Base-by-base conservation (phyloP, 305 asterid genomes). In the Ajuga reptans region DNA sequence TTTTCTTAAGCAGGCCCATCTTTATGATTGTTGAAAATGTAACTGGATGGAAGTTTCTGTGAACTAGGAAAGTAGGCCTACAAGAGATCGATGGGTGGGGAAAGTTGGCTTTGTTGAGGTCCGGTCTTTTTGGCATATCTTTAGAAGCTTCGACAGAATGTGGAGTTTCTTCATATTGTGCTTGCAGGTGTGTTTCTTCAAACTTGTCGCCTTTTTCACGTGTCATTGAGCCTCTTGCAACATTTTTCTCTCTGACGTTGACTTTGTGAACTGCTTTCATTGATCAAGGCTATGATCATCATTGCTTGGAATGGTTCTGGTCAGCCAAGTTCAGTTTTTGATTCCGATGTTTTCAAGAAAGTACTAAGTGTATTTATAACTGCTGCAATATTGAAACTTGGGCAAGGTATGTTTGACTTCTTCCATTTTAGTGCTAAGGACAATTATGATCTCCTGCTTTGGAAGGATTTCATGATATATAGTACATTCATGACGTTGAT, bases 51-150 rank as follows among this genome's bases (percentile, higher is more conserved):
- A 21, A 53, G 66, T 53, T 68, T 75, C 31, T 66, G 68, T n/a
- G 70, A 66, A 18, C 46, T 33, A 89, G 97, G 98, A 87, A 64
- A 79, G 60, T 80, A 75, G 80, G 82, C 84, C 87, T 76, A 54
- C 78, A 63, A 80, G 78, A 54, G 96, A 89, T 78, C 87, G 91
- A 64, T 90, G 99, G 99, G 84, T 90, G 77, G 99, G 97, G 69
- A 93, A 93, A 82, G 99, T 89, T 77, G 93, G 89, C 83, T 93
- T 93, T 68, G 97, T 90, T 45, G 99, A 93, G 91, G 89, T 93
- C 72, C 91, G 99, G 57, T 90, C 99, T 52, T 93, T 76, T 80
- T 93, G 91, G 97, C 99, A 93, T 76, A 80, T 89, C 51, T 93
- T 87, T 71, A 86, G 99, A 85, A 93, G 99, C 84, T 90, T 90